Evolutionary conservation across 768 basidiomycete species (phyloP), one percentile per base, ranked within the genome.

Genomic region (Trametes coccinea): DNA sequence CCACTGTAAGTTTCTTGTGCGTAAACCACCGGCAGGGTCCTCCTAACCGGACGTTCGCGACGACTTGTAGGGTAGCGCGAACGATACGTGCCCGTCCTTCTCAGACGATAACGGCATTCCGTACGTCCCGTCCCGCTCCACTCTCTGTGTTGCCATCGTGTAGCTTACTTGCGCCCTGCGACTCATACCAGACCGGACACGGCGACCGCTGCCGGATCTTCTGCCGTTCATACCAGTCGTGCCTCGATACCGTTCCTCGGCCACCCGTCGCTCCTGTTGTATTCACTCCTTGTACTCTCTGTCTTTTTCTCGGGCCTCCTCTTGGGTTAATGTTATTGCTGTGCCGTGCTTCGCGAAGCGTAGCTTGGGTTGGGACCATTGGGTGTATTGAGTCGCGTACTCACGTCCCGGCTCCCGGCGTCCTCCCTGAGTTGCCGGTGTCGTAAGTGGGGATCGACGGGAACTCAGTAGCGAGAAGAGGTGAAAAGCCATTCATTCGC

Each of bases 1-100:
- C 89, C 14, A 80, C 78, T 31, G 88, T 88, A 60, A 61, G 77
- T 73, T 44, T 10, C n/a, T n/a, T 6, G 47, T 14, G 34, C 16
- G 7, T 16, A 22, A 0, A 3, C 40, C 46, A 30, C 56, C 33
- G 8, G 39, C 9, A 16, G 5, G 49, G n/a, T 47, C 10, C 40
- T 41, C 41, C 17, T 56, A 37, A 11, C 22, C 16, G 0, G 22
- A 53, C 41, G 27, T 59, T 31, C 11, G 52, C 40, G 13, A 63
- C 31, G 30, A 63, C 46, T 16, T 27, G 31, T 69, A 83, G 80
- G 75, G 75, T 46, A 78, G 75, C 66, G 63, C 67, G 29, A 83
- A 78, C 48, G 57, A 67, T 33, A 69, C 68, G 17, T 69, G 68
- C 45, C 68, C 68, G 0, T 69, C 68, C n/a, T 69, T 55, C 48